phyloP scores from a whole-genome alignment of 2,329 filamentous ascomycete genomes.

The Thelonectria olida region DNA sequence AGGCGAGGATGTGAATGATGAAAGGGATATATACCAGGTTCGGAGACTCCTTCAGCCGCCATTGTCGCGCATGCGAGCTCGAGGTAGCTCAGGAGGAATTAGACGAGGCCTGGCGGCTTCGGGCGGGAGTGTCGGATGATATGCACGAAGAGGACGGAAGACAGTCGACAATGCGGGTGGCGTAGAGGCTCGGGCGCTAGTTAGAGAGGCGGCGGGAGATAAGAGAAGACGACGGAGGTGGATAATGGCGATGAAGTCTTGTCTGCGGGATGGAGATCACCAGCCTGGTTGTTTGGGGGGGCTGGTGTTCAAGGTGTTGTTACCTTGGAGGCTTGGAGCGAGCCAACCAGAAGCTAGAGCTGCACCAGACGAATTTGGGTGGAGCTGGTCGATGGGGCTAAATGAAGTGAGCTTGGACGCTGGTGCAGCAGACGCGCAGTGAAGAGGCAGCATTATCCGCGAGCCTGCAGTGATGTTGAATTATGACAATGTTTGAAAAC shows the following conservation, averaged over 20 bases:
- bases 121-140: constrained; percentile 21
- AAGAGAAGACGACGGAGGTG: constrained; percentile 6
- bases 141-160: not conserved
- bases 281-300: constrained; percentile 37
- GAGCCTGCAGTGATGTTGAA: too few species aligned
- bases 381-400: constrained; percentile 17
- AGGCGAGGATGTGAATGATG: not conserved
- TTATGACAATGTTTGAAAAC: too few species aligned
- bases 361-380: constrained; percentile 20
- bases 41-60: constrained; percentile 34
- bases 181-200: not conserved
- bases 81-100: constrained; percentile 33
- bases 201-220: not conserved
- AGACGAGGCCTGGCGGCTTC: constrained; percentile 24
- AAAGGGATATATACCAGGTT: constrained; percentile 30
- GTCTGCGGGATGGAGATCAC: constrained; percentile 32
- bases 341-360: constrained; percentile 34
- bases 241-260: constrained; percentile 23
- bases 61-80: constrained; percentile 43
- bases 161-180: not conserved
- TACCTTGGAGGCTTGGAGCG: constrained; percentile 26
- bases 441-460: constrained; percentile 3
- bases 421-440: constrained; percentile 3
- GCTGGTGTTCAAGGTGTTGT: constrained; percentile 34
- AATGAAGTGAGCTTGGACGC: constrained; percentile 3